These are phyloP conservation scores for Neoboletus brunneissimus DNA, from an alignment of 768 basidiomycete species.

Conservation along the genomic window DNA sequence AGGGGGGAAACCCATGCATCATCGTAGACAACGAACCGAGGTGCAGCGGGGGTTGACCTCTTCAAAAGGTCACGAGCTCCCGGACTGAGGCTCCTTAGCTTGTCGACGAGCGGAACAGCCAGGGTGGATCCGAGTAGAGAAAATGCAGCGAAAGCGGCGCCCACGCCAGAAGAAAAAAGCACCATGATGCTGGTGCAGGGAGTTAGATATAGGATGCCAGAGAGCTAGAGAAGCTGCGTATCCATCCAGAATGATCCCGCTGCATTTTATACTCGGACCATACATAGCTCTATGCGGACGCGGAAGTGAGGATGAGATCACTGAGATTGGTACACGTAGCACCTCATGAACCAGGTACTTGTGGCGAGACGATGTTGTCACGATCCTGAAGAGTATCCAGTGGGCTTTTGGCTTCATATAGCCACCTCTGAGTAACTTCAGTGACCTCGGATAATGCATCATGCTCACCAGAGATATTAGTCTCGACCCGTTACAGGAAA, in stretches of 20 bases:
- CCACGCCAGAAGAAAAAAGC: neutral
- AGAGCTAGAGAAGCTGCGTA: neutral
- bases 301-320: neutral
- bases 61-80: constrained; percentile 23
- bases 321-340: neutral
- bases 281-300: neutral
- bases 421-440: neutral
- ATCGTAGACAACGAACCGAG: constrained; percentile 46
- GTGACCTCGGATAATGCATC: neutral
- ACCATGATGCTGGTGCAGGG: constrained; percentile 6
- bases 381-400: neutral
- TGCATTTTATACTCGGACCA: constrained; percentile 5
- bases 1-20: no score
- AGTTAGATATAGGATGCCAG: neutral
- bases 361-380: neutral
- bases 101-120: constrained; percentile 22
- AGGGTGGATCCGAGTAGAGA: constrained; percentile 9
- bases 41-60: constrained; percentile 38
- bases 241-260: neutral
- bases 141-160: neutral
- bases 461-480: neutral
- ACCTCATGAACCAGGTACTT: neutral
- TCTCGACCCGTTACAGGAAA: no score
- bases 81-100: constrained; percentile 18
- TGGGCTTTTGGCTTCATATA: neutral